These are phyloP conservation scores for Schwanniomyces etchellsii DNA, from an alignment of 1,139 yeast genomes.

Conservation along the genomic window DNA sequence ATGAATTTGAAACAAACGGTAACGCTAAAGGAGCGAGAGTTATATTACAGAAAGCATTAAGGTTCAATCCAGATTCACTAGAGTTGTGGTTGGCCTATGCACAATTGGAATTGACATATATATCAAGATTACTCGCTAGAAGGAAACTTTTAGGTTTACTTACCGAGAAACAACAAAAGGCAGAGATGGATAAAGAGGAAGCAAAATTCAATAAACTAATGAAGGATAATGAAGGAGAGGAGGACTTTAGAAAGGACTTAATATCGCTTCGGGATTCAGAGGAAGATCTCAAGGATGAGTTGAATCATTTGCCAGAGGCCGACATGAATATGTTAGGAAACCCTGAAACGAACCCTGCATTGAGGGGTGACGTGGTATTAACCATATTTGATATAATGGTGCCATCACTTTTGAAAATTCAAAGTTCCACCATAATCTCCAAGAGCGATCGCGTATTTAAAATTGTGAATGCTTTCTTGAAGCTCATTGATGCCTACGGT, in stretches of 20 bases:
- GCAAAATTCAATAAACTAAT: conserved; percentile 17
- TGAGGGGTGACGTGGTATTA: conserved; percentile 83
- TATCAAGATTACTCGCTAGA: conserved; percentile 77
- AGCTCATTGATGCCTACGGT: conserved; percentile 58
- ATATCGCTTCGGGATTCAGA: conserved; percentile 47
- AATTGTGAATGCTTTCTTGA: conserved; percentile 43
- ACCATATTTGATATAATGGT: conserved; percentile 74
- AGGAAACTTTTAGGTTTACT: conserved; percentile 75
- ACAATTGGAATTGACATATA: conserved; percentile 81
- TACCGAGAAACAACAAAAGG: conserved; percentile 64
- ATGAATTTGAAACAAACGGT: conserved; percentile 84
- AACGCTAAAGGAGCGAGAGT: conserved; percentile 87
- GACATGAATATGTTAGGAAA: conserved; percentile 83
- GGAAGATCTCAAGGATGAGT: conserved; percentile 54
- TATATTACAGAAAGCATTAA: conserved; percentile 75
- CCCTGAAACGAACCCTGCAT: conserved; percentile 82
- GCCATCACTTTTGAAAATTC: conserved; percentile 37
- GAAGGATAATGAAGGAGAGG: conserved; percentile 21
- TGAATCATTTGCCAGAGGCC: conserved; percentile 77
- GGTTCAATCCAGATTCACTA: conserved; percentile 72
- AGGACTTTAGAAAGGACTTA: conserved; percentile 30
- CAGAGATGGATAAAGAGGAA: conserved; percentile 43
- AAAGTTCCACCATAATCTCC: conserved; percentile 19
- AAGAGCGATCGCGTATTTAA: conserved; percentile 34
- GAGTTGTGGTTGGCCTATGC: conserved; percentile 82